A percentile compares a stretch with the other conserved stretches of the same genome.
phyloP scores from a whole-genome alignment of 805 yeast species.

The Wickerhamomyces mucosus region DNA sequence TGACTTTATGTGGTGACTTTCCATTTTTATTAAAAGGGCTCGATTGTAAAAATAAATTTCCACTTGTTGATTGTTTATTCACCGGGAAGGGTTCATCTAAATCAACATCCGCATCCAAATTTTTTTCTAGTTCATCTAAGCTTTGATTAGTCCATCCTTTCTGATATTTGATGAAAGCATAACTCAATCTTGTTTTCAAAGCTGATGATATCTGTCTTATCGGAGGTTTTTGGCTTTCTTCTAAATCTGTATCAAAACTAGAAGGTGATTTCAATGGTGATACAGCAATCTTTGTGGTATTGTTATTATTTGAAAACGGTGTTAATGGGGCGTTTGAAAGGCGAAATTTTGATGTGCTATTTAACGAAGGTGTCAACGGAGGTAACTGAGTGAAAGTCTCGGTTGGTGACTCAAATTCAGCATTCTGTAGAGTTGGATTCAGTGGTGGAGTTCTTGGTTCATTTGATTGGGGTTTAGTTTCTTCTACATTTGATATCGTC shows the following conservation, averaged over 20 bases:
- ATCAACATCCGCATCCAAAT: constrained; percentile 5
- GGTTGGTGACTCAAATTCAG: constrained; percentile 13
- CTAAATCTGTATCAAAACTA: constrained; percentile 10
- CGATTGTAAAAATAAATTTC: constrained; percentile 10
- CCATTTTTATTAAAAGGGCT: constrained; percentile 19
- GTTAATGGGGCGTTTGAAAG: constrained; percentile 19
- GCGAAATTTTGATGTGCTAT: constrained; percentile 2
- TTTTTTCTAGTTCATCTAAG: constrained; percentile 19
- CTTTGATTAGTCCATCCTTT: constrained; percentile 22
- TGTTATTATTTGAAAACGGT: constrained; percentile 7
- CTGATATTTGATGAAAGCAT: constrained; percentile 31
- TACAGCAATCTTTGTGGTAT: constrained; percentile 1
- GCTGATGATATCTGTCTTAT: constrained; percentile 30
- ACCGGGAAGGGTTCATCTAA: constrained; percentile 2
- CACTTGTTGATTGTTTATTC: not conserved
- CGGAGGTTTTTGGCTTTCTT: constrained; percentile 24
- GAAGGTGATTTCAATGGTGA: constrained; percentile 21
- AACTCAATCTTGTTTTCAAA: constrained; percentile 29
- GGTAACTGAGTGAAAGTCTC: constrained; percentile 6
- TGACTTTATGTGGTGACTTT: constrained; percentile 3
- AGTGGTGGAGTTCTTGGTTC: constrained; percentile 18
- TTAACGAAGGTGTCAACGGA: constrained; percentile 17
- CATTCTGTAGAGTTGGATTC: constrained; percentile 1
- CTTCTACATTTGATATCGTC: not conserved
- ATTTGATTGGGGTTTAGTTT: not conserved